A percentile compares a stretch with the other conserved stretches of the same genome.
Conservation (phyloP, 805 yeast species). For the Myxozyma nipponensis region DNA sequence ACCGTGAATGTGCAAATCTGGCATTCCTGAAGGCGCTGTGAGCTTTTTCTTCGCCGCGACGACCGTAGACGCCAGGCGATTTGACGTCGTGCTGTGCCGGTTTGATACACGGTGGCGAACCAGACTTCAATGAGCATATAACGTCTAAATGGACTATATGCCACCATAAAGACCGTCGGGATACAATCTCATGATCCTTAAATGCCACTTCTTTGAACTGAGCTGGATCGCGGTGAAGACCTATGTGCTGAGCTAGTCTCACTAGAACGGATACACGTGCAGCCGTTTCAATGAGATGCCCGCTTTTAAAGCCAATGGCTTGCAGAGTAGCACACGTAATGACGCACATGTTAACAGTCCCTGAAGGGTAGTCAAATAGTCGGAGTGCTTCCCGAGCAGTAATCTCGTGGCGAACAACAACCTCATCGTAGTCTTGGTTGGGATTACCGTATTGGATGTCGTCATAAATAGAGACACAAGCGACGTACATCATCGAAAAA, state of each 20-base stretch:
- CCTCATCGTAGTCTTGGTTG: constrained; percentile 3
- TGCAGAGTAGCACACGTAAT: constrained; percentile 13
- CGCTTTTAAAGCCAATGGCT: constrained; percentile 6
- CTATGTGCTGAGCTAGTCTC: constrained; percentile 18
- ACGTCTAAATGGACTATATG: constrained; percentile 14
- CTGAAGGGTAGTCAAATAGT: constrained; percentile 7
- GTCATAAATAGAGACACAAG: constrained; percentile 12
- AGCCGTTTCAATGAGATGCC: constrained; percentile 3
- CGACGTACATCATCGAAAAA: constrained; percentile 12
- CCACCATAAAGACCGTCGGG: constrained; percentile 19
- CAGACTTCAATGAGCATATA: constrained; percentile 7
- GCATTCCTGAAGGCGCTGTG: background rate
- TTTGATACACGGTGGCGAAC: constrained; percentile 12
- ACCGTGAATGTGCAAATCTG: background rate
- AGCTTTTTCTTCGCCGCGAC: constrained; percentile 11
- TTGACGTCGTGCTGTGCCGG: constrained; percentile 8
- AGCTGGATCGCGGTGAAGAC: constrained; percentile 20
- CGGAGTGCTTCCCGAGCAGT: constrained; percentile 4
- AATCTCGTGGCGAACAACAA: background rate
- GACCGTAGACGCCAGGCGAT: background rate
- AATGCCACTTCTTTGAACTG: constrained; percentile 3
- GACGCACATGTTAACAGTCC: constrained; percentile 3
- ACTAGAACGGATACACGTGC: constrained; percentile 7
- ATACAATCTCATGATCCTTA: background rate
- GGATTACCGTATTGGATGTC: constrained; percentile 5